A percentile compares a stretch with the other conserved stretches of the same genome.
Evolutionary conservation across 345 rosid species (phyloP).

Genomic region (Eutrema japonicum): DNA sequence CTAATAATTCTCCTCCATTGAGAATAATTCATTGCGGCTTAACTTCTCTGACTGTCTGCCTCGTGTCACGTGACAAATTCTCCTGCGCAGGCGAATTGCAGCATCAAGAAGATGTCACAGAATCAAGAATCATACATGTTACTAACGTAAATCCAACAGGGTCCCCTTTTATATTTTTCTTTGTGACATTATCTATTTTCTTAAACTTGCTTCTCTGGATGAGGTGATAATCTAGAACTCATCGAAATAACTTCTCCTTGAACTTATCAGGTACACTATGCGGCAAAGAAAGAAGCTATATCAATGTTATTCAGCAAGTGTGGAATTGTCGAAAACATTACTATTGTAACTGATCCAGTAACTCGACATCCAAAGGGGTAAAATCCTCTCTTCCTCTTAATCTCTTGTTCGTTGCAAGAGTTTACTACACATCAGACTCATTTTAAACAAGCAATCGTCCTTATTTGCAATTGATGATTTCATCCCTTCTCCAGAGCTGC

Average conservation of each 20-base stretch:
- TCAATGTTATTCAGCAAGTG: slow-evolving; percentile 44
- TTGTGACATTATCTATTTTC: slow-evolving; percentile 12
- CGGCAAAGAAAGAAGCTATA: slow-evolving; percentile 48
- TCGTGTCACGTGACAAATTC: slow-evolving; percentile 19
- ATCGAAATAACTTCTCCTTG: not conserved
- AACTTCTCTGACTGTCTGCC: not conserved
- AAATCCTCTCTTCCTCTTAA: slow-evolving; percentile 21
- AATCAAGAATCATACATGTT: slow-evolving; percentile 44
- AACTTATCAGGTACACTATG: slow-evolving; percentile 49
- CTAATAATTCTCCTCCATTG: not conserved
- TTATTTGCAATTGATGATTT: not conserved
- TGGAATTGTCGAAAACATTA: slow-evolving; percentile 41
- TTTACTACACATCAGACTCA: not conserved
- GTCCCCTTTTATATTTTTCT: not conserved
- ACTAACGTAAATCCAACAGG: slow-evolving; percentile 42
- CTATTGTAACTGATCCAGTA: slow-evolving; percentile 41
- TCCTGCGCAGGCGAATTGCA: slow-evolving; percentile 38
- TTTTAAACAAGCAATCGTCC: slow-evolving; percentile 7
- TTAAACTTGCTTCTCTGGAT: not conserved
- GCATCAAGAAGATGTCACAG: slow-evolving; percentile 32
- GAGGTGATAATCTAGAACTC: slow-evolving; percentile 17
- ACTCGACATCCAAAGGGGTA: slow-evolving; percentile 43
- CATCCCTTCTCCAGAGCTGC: slow-evolving; percentile 41
- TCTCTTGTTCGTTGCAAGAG: slow-evolving; percentile 10
- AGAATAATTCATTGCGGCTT: not conserved